Evolutionary conservation across 2,329 filamentous ascomycete genomes (phyloP), one percentile per base, ranked within the genome.

Genomic region (Bipolaris sorokiniana): DNA sequence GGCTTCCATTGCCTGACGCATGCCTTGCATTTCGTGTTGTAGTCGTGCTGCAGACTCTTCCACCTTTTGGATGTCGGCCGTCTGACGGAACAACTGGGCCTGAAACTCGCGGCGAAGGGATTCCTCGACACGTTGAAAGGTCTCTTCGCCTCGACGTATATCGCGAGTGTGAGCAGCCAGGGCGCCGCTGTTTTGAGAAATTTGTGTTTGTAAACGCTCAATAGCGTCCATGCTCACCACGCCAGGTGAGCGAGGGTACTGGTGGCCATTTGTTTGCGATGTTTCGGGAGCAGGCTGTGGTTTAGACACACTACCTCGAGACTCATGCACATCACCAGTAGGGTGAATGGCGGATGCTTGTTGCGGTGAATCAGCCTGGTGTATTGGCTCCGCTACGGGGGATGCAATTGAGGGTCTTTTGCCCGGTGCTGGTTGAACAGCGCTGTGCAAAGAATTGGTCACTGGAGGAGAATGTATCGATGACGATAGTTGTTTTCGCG

Each of bases 131-230:
- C 66, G 64, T 31, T 64, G 57, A 20, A 70, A 56, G 1, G 65
- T 57, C 44, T 74, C 67, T 54, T 72, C 68, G 37, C 68, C 66
- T 10, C 64, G 68, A 16, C 63, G 61, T 48, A 74, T 66, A 40
- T 74, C 73, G 9, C 75, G 67, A 33, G 63, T 68, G 28, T 76
- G 74, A 28, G 69, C 67, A 33, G 68, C 67, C 20, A 77, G 61
- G 1, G 71, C 71, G 37, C 71, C 68, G 46, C 79, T 79, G 64
- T 81, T 81, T 61, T 78, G 77, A 10, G 79, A 77, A 26, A 81
- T 77, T 59, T 82, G 80, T n/a, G 78, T 78, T 62, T 82, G 80
- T 40, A 82, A 65, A 13, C 79, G 77, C 38, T 77, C 67, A 60
- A 81, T 73, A 46, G 78, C 78, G 56, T 79, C 77, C 16, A 77